Evolutionary conservation across 2,329 filamentous ascomycete species (phyloP).

Genomic region (Monosporascus sp.): DNA sequence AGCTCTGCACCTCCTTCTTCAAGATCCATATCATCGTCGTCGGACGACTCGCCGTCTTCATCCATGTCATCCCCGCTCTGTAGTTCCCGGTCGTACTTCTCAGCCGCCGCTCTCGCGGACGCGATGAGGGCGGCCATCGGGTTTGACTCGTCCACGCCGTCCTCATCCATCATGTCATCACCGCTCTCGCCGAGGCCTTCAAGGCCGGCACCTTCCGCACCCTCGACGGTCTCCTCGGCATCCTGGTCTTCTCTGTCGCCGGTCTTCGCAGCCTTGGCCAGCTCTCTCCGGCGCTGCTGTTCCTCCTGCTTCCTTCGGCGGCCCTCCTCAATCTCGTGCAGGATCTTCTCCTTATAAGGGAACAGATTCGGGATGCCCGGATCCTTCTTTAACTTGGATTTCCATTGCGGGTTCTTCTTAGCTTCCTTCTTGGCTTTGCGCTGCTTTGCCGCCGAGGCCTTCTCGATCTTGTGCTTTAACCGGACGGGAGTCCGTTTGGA

Average conservation of each 20-base stretch:
- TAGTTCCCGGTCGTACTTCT: slow-evolving; percentile 64
- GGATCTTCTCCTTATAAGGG: slow-evolving; percentile 93
- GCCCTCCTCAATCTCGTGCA: slow-evolving; percentile 90
- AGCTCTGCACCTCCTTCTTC: slow-evolving; percentile 45
- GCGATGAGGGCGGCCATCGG: slow-evolving; percentile 90
- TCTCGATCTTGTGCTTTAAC: slow-evolving; percentile 92
- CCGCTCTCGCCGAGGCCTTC: slow-evolving; percentile 46
- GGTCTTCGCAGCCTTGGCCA: slow-evolving; percentile 63
- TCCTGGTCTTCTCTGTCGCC: slow-evolving; percentile 42
- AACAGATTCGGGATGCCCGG: slow-evolving; percentile 96
- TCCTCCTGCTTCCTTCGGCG: slow-evolving; percentile 78
- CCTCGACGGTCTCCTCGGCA: slow-evolving; percentile 40
- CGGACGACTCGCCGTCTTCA: slow-evolving; percentile 40
- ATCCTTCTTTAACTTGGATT: slow-evolving; percentile 92
- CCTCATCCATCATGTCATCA: slow-evolving; percentile 50
- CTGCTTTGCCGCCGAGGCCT: slow-evolving; percentile 84
- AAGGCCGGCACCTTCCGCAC: slow-evolving; percentile 41
- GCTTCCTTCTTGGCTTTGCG: slow-evolving; percentile 81
- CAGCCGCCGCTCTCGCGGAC: slow-evolving; percentile 73
- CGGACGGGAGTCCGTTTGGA: slow-evolving; percentile 90
- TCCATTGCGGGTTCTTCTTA: slow-evolving; percentile 98
- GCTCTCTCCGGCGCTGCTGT: slow-evolving; percentile 61
- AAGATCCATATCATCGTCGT: slow-evolving; percentile 24
- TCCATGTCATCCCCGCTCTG: slow-evolving; percentile 57
- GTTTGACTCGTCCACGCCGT: slow-evolving; percentile 64